phyloP scores from a whole-genome alignment of 805 yeast genomes.

The Brettanomyces naardenensis region DNA sequence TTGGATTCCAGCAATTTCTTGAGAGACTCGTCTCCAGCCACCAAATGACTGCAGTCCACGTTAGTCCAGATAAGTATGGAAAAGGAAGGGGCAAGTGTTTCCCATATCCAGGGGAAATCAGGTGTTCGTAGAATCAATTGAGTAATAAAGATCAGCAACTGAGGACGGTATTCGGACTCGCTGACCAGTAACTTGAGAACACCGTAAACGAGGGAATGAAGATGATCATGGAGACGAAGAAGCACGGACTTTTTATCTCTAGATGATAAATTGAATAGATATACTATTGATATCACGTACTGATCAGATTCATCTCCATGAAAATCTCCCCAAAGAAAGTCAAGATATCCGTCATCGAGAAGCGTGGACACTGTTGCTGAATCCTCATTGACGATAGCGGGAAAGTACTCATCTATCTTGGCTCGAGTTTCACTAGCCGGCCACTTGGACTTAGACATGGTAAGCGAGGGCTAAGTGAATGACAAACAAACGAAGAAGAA shows the following conservation, averaged over 20 bases:
- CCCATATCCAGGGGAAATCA: neutral
- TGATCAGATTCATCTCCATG: neutral
- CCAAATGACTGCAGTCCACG: slow-evolving; percentile 11
- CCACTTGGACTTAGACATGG: too few relatives aligned
- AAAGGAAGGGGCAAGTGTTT: slow-evolving; percentile 22
- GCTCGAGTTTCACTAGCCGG: too few relatives aligned
- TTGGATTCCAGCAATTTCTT: neutral
- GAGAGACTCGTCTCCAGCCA: slow-evolving; percentile 3
- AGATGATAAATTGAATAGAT: too few relatives aligned
- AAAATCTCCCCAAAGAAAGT: neutral
- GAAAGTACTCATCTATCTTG: too few relatives aligned
- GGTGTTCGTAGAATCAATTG: neutral
- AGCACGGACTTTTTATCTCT: too few relatives aligned
- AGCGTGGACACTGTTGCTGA: too few relatives aligned
- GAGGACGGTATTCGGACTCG: neutral
- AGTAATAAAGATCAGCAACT: neutral
- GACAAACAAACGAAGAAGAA: too few relatives aligned
- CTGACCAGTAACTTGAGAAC: too few relatives aligned
- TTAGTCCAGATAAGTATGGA: slow-evolving; percentile 28
- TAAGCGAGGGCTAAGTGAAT: too few relatives aligned
- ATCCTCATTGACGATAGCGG: too few relatives aligned
- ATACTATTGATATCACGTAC: neutral
- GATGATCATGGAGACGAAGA: too few relatives aligned
- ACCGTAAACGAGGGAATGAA: too few relatives aligned
- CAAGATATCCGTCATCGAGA: neutral